A percentile compares a stretch with the other conserved stretches of the same genome.
Conservation (phyloP, 2,329 filamentous ascomycete genomes). For the Calonectria pseudoreteaudii region DNA sequence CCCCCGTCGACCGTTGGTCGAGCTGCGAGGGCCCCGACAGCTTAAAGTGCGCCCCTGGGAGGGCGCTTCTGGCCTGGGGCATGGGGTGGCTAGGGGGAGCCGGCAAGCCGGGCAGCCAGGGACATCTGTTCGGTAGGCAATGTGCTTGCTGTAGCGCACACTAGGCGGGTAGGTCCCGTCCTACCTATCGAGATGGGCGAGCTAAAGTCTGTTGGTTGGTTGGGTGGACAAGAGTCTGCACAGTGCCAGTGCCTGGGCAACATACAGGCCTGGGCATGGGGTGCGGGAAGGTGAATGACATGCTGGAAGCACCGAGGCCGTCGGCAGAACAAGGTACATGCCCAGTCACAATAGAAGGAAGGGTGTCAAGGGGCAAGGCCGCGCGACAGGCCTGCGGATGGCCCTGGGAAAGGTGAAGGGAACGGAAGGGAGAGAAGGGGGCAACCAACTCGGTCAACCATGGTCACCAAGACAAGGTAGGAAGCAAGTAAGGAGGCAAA, state of each 20-base stretch:
- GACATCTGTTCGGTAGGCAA: not conserved
- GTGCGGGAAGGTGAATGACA: not conserved
- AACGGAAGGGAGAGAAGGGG: constrained; percentile 6
- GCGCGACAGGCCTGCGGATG: constrained; percentile 8
- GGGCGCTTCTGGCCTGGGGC: not conserved
- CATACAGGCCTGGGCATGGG: not conserved
- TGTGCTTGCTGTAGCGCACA: constrained; percentile 3
- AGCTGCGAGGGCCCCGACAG: constrained; percentile 40
- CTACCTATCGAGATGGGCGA: not conserved
- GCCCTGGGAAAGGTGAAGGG: constrained; percentile 12
- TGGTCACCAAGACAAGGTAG: constrained; percentile 9
- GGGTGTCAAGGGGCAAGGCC: constrained; percentile 4
- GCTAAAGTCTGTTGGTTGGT: not conserved
- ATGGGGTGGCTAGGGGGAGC: constrained; percentile 1
- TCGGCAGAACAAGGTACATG: constrained; percentile 12
- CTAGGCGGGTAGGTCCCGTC: constrained; percentile 6
- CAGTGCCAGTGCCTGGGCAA: not conserved
- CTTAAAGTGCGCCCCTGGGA: constrained; percentile 39
- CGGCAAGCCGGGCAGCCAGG: constrained; percentile 1
- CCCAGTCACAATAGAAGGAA: not conserved
- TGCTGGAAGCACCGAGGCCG: not conserved
- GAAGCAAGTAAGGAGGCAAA: not conserved
- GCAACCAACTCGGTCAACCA: constrained; percentile 7
- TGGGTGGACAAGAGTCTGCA: not conserved
- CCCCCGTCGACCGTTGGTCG: constrained; percentile 41